phyloP scores from a whole-genome alignment of 2,329 filamentous ascomycete genomes.

The Zasmidium citrigriseum region DNA sequence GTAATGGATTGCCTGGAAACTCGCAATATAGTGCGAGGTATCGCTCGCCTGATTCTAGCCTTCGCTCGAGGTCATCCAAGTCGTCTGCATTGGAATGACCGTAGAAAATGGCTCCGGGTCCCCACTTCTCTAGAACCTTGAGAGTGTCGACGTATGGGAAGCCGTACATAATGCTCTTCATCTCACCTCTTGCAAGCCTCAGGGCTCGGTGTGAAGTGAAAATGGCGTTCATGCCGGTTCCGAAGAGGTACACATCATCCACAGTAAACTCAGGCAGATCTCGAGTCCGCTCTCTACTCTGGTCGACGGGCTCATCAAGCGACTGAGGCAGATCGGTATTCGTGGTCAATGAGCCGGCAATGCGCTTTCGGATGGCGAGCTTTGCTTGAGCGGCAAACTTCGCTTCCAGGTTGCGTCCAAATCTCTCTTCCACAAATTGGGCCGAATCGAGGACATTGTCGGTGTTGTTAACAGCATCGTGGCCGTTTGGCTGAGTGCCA shows the following conservation, averaged over 20 bases:
- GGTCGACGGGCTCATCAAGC: slow-evolving; percentile 45
- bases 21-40: slow-evolving; percentile 89
- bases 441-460: slow-evolving; percentile 65
- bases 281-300: slow-evolving; percentile 37
- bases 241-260: slow-evolving; percentile 85
- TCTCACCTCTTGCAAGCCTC: slow-evolving; percentile 61
- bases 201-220: slow-evolving; percentile 82
- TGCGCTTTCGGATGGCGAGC: slow-evolving; percentile 80
- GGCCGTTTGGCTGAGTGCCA: slow-evolving; percentile 11
- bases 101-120: slow-evolving; percentile 85
- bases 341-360: slow-evolving; percentile 79
- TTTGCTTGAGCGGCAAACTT: slow-evolving; percentile 79
- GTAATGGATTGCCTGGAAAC: slow-evolving; percentile 88
- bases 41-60: slow-evolving; percentile 70
- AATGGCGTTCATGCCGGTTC: slow-evolving; percentile 92
- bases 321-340: slow-evolving; percentile 67
- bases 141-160: slow-evolving; percentile 97
- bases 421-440: slow-evolving; percentile 89
- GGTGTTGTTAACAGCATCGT: slow-evolving; percentile 22
- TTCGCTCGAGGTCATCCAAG: slow-evolving; percentile 77
- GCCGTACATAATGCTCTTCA: slow-evolving; percentile 87
- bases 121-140: slow-evolving; percentile 93
- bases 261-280: slow-evolving; percentile 68
- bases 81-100: slow-evolving; percentile 76
- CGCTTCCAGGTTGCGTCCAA: slow-evolving; percentile 84